Conservation (phyloP, 2,329 filamentous ascomycete species). For the Ophiocordyceps camponoti-leonardi region DNA sequence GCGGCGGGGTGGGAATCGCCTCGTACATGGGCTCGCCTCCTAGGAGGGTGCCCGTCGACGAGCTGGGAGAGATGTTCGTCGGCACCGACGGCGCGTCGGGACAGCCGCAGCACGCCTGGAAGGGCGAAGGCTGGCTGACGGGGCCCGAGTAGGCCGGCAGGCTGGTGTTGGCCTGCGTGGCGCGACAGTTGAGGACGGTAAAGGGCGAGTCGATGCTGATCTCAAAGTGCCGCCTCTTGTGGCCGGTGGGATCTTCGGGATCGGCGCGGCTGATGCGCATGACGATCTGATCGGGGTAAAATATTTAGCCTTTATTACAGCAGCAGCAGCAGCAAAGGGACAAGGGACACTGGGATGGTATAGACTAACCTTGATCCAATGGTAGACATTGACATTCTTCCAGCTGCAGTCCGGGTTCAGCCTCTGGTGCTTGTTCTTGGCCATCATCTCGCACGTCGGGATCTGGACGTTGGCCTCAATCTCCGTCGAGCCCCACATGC, state of each 20-base stretch:
- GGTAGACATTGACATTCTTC: slow-evolving; percentile 83
- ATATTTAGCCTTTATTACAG: no score
- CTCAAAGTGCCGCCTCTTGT: slow-evolving; percentile 76
- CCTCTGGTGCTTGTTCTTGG: slow-evolving; percentile 45
- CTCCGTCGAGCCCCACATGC: slow-evolving; percentile 72
- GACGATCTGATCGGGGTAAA: slow-evolving; percentile 39
- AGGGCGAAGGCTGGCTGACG: slow-evolving; percentile 28
- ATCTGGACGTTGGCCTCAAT: slow-evolving; percentile 90
- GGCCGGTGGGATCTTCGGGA: slow-evolving; percentile 50
- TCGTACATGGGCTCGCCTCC: slow-evolving; percentile 17
- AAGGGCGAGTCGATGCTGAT: slow-evolving; percentile 95
- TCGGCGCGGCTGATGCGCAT: slow-evolving; percentile 81
- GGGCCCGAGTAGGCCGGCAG: slow-evolving; percentile 57
- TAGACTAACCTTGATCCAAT: slow-evolving; percentile 97
- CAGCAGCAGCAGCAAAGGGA: no score
- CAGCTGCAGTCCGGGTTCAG: slow-evolving; percentile 86
- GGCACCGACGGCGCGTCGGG: slow-evolving; percentile 29
- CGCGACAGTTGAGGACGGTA: slow-evolving; percentile 80
- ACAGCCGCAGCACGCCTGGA: slow-evolving; percentile 34
- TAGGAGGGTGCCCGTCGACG: slow-evolving; percentile 33
- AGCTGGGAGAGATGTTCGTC: slow-evolving; percentile 52
- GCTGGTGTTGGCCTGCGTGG: slow-evolving; percentile 78
- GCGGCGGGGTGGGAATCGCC: slow-evolving; percentile 30
- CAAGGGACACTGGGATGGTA: no score
- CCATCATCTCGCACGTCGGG: slow-evolving; percentile 75